A percentile compares a stretch with the other conserved stretches of the same genome.
Evolutionary conservation across 2,329 filamentous ascomycete species (phyloP).

Genomic region (Metarhizium humberi): DNA sequence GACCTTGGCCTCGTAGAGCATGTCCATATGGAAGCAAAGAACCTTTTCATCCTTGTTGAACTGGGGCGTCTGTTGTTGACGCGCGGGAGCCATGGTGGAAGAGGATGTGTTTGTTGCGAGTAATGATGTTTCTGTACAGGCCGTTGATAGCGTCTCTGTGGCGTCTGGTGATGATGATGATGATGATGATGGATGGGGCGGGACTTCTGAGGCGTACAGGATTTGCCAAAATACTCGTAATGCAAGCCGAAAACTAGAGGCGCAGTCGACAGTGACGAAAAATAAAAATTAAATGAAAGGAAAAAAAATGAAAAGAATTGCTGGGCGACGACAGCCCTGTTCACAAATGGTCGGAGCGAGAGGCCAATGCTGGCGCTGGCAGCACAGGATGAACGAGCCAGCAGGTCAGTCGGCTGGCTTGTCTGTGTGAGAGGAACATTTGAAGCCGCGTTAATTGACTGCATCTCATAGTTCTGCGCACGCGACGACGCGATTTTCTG

Average conservation of each 20-base stretch:
- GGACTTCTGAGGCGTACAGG: no score
- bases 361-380: background rate
- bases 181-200: background rate
- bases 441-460: conserved; percentile 10
- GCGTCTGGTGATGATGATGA: no score
- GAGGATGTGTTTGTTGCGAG: background rate
- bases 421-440: background rate
- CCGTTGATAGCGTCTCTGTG: background rate
- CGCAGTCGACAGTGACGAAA: no score
- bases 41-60: conserved; percentile 81
- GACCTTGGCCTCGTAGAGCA: conserved; percentile 96
- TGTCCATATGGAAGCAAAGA: conserved; percentile 92
- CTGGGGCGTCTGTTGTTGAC: conserved; percentile 34
- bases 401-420: background rate
- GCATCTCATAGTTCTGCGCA: background rate
- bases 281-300: no score
- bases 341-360: background rate
- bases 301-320: background rate
- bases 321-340: background rate
- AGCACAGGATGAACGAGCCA: background rate
- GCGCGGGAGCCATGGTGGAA: conserved; percentile 30
- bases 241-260: no score
- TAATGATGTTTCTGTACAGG: background rate
- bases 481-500: background rate
- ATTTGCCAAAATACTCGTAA: no score